Percentiles rank a stretch among this genome's conserved stretches.
These are phyloP conservation scores for Dactylellina drechsleri DNA, from an alignment of 2,329 filamentous ascomycete species.

Conservation along the genomic window DNA sequence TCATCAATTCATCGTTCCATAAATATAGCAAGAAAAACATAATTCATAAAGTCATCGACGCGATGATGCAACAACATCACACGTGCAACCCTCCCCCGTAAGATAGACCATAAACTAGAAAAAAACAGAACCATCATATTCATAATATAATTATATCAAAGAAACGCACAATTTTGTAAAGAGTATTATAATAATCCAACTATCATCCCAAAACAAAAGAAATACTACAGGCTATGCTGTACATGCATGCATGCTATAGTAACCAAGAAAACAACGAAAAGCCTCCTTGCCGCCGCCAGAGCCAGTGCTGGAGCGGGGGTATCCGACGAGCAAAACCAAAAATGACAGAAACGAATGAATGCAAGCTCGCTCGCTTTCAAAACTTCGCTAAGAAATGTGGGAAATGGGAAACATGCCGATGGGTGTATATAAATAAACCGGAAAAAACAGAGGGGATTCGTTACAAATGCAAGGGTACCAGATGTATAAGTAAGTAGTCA, in stretches of 20 bases:
- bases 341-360: constrained; percentile 1
- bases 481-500: not conserved
- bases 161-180: too few species aligned
- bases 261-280: not conserved
- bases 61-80: too few species aligned
- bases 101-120: too few species aligned
- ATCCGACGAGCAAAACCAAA: not conserved
- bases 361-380: constrained; percentile 6
- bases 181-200: not conserved
- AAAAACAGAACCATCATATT: too few species aligned
- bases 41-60: too few species aligned
- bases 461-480: not conserved
- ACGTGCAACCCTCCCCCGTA: too few species aligned
- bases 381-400: not conserved
- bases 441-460: not conserved
- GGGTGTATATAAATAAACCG: not conserved
- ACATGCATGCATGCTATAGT: not conserved
- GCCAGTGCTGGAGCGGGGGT: constrained; percentile 10
- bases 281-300: constrained; percentile 13
- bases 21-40: too few species aligned
- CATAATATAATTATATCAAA: too few species aligned
- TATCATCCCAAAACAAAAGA: not conserved
- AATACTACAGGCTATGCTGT: not conserved
- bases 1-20: too few species aligned
- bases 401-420: not conserved